Evolutionary conservation across 2,329 filamentous ascomycete species (phyloP), one percentile per base, ranked within the genome.

Genomic region (Cryphonectria radicalis): DNA sequence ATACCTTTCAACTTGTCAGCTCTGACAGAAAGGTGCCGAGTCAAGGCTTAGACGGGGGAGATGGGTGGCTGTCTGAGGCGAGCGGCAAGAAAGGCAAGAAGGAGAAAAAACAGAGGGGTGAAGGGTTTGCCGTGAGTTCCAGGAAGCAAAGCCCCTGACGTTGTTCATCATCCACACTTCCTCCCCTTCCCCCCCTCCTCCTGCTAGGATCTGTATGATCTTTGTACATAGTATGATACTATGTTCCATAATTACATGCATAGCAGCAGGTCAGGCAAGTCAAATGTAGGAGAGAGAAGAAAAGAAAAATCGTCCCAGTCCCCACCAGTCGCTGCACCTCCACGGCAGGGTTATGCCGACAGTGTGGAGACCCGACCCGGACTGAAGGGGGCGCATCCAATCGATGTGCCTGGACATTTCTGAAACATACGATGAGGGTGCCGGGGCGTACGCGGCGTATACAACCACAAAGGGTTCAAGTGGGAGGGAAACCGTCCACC

Each of bases 341-440:
- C 40, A 68, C 28, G 57, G 57, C 66, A 63, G 40, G 42, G 25
- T 13, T 17, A 17, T 53, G 63, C 63, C 63, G 63, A 53, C 43
- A 17, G 22, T 55, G 64, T 66, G 64, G 64, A 32, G 7, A 22
- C 14, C 22, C 35, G 19, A 57, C 35, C 65, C 50, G 65, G 35
- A 1, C 37, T 11, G 28, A n/a, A 43, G 46, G 14, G 62, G 62
- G 37, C 35, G 35, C 32, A 13, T 40, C 65, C 65, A 59, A 67
- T 32, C 42, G 19, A 14, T 32, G 6, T 50, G 17, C 42, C 42
- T 40, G 19, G 65, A 19, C 28, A 53, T 13, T 50, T 63, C 66
- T 63, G 66, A 68, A 63, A 68, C 66, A 68, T 53, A 42, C 63
- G 66, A 63, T 43, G 59, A 53, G 55, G 4, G 35, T 17, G 43